These are phyloP conservation scores for Saitozyma podzolica DNA, from an alignment of 768 basidiomycete species.

Conservation along the genomic window DNA sequence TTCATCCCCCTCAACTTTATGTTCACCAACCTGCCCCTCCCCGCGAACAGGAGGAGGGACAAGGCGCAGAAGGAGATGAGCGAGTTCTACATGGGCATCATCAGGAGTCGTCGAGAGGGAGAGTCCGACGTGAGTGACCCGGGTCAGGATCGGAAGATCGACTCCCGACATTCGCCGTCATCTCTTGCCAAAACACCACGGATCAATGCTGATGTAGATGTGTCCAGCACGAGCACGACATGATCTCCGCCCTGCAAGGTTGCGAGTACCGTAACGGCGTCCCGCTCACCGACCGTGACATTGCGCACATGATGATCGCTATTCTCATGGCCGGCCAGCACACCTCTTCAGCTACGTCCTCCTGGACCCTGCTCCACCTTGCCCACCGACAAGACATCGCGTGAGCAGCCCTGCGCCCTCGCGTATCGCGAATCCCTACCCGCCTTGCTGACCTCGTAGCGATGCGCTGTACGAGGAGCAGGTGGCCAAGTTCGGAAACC, in stretches of 20 bases:
- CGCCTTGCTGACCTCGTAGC: conserved; percentile 53
- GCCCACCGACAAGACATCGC: conserved; percentile 72
- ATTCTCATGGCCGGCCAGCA: conserved; percentile 99
- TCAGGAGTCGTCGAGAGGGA: conserved; percentile 66
- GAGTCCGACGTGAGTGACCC: conserved; percentile 54
- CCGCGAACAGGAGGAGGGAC: conserved; percentile 85
- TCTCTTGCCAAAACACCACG: background rate
- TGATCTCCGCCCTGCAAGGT: conserved; percentile 82
- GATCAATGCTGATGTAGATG: conserved; percentile 5
- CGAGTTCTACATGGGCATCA: conserved; percentile 85
- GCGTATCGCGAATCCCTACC: background rate
- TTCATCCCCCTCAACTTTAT: conserved; percentile 95
- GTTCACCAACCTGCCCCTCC: conserved; percentile 88
- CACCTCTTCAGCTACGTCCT: conserved; percentile 87
- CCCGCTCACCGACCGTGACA: conserved; percentile 77
- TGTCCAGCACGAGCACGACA: conserved; percentile 74
- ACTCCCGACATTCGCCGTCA: background rate
- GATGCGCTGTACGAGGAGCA: conserved; percentile 88
- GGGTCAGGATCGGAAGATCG: background rate
- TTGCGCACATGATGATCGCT: conserved; percentile 98
- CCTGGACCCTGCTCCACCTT: conserved; percentile 87
- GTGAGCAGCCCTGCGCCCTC: conserved; percentile 57
- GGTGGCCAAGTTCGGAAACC: conserved; percentile 71
- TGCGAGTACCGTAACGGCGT: conserved; percentile 82
- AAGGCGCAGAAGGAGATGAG: conserved; percentile 89